A percentile compares a stretch with the other conserved stretches of the same genome.
Conservation (phyloP, 495 filamentous ascomycete genomes). For the Jackrogersella minutella region DNA sequence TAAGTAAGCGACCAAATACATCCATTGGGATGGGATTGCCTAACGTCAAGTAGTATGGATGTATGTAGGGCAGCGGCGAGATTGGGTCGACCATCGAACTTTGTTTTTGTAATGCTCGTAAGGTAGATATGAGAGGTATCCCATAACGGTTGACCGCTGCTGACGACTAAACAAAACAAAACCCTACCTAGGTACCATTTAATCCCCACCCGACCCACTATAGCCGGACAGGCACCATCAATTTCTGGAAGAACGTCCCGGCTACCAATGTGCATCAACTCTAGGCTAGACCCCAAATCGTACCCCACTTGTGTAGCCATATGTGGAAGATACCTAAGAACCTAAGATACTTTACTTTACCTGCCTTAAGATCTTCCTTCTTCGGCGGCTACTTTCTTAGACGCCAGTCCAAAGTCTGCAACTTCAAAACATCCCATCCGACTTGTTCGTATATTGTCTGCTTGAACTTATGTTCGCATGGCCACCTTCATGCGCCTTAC, state of each 20-base stretch:
- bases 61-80: slow-evolving; percentile 7
- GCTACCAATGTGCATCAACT: slow-evolving; percentile 7
- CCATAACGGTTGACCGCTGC: not conserved
- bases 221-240: not conserved
- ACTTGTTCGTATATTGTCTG: not conserved
- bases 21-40: not conserved
- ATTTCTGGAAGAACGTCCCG: slow-evolving; percentile 13
- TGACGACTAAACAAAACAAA: slow-evolving; percentile 20
- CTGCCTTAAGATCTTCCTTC: slow-evolving; percentile 11
- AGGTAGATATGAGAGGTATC: not conserved
- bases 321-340: slow-evolving; percentile 11
- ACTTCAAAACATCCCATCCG: slow-evolving; percentile 15
- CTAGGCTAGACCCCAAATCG: not conserved
- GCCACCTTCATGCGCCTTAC: slow-evolving; percentile 27
- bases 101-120: too few species aligned
- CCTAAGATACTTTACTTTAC: too few species aligned
- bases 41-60: not conserved
- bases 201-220: slow-evolving; percentile 2
- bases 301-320: slow-evolving; percentile 5
- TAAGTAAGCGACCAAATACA: not conserved
- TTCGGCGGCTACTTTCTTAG: slow-evolving; percentile 32
- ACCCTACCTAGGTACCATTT: not conserved
- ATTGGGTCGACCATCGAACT: not conserved
- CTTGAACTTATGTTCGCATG: slow-evolving; percentile 28
- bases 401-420: slow-evolving; percentile 29